Conservation (phyloP, 345 rosid species). For the Hibiscus tridactylites region DNA sequence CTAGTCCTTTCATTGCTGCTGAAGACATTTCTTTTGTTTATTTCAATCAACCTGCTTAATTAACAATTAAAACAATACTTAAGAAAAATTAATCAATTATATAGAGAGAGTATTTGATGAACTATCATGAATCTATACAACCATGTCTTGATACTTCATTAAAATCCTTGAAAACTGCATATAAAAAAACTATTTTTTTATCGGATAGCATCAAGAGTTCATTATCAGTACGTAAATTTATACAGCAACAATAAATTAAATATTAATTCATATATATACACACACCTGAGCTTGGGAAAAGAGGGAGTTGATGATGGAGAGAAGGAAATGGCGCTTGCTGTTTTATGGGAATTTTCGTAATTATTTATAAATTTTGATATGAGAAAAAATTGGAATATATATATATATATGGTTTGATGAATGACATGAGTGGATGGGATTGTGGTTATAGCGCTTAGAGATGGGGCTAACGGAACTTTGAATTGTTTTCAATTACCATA, state of each 20-base stretch:
- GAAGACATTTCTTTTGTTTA: constrained; percentile 18
- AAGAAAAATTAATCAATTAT: not conserved
- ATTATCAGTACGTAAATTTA: too few species aligned
- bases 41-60: not conserved
- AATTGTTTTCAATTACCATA: constrained; percentile 5
- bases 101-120: not conserved
- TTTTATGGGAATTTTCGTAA: not conserved
- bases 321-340: constrained; percentile 36
- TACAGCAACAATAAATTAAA: too few species aligned
- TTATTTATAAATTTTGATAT: not conserved
- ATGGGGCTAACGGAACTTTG: constrained; percentile 2
- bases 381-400: not conserved
- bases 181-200: too few species aligned
- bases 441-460: constrained; percentile 15
- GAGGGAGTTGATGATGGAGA: not conserved
- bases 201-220: too few species aligned
- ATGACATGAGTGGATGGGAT: constrained; percentile 38
- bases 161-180: too few species aligned
- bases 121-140: too few species aligned
- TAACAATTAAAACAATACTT: not conserved
- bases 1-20: constrained; percentile 30
- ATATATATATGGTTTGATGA: constrained; percentile 8
- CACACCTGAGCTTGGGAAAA: not conserved
- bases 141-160: too few species aligned
- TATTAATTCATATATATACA: not conserved